Evolutionary conservation across 495 filamentous ascomycete genomes (phyloP).

Genomic region (Neurospora sp.): DNA sequence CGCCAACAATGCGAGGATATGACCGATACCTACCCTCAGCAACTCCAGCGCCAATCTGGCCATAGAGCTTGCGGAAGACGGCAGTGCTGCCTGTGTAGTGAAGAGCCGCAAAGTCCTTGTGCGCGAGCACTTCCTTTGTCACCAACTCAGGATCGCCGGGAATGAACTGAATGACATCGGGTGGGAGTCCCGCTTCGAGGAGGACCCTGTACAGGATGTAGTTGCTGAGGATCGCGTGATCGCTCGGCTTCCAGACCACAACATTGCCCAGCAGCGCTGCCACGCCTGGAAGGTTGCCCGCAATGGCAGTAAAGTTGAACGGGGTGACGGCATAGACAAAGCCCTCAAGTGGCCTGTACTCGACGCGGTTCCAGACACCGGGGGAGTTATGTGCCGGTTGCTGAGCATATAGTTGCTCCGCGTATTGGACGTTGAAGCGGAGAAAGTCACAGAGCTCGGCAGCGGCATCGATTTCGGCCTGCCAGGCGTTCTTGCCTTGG

Average conservation of each 20-base stretch:
- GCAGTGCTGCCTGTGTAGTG: conserved; percentile 76
- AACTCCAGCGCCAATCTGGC: conserved; percentile 58
- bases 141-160: conserved; percentile 68
- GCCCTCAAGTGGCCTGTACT: conserved; percentile 76
- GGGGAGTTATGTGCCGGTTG: conserved; percentile 69
- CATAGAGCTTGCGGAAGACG: conserved; percentile 70
- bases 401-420: conserved; percentile 76
- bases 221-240: conserved; percentile 64
- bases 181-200: conserved; percentile 76
- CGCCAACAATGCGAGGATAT: conserved; percentile 75
- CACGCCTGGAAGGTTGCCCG: conserved; percentile 62
- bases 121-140: conserved; percentile 55
- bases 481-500: conserved; percentile 94
- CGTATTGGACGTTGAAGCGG: conserved; percentile 80
- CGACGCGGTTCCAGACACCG: conserved; percentile 74
- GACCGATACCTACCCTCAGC: conserved; percentile 57
- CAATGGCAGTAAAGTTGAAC: conserved; percentile 87
- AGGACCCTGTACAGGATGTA: conserved; percentile 71
- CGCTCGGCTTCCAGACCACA: conserved; percentile 82
- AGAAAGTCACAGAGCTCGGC: conserved; percentile 90
- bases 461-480: conserved; percentile 91
- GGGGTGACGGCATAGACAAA: conserved; percentile 82
- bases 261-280: conserved; percentile 79
- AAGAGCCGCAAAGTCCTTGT: conserved; percentile 63
- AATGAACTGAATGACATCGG: conserved; percentile 74